Percentiles rank a stretch among this genome's conserved stretches.
These are phyloP conservation scores for Bacidia gigantensis DNA, from an alignment of 495 filamentous ascomycete genomes.

Conservation along the genomic window DNA sequence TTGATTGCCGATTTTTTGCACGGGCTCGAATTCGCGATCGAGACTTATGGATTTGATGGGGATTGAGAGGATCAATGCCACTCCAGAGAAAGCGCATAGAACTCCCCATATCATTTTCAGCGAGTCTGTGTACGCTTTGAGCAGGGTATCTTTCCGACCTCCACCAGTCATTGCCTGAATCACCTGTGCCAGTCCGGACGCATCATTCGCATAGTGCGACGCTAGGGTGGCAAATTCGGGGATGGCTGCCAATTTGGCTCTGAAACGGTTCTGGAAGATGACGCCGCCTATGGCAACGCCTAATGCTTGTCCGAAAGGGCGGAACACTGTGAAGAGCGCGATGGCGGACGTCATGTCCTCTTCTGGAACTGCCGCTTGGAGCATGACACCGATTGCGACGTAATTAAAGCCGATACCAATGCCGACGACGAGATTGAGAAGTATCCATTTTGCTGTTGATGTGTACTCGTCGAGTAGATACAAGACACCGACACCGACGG, in stretches of 20 bases:
- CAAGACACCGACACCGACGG: conserved; percentile 35
- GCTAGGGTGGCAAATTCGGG: conserved; percentile 30
- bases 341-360: conserved; percentile 40
- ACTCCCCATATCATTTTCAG: conserved; percentile 42
- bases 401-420: conserved; percentile 27
- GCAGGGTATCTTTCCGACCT: conserved; percentile 27
- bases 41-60: conserved; percentile 38
- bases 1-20: neutral
- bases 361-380: conserved; percentile 36
- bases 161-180: conserved; percentile 36
- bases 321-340: conserved; percentile 44
- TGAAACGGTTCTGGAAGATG: conserved; percentile 48
- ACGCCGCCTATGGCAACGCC: conserved; percentile 44
- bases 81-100: conserved; percentile 35
- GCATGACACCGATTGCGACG: conserved; percentile 26
- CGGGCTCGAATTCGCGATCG: conserved; percentile 29
- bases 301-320: conserved; percentile 41
- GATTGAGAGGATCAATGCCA: conserved; percentile 34
- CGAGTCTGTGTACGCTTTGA: conserved; percentile 39
- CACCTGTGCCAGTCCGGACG: conserved; percentile 40
- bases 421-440: conserved; percentile 38
- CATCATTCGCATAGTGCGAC: conserved; percentile 36
- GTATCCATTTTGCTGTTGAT: conserved; percentile 33
- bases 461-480: conserved; percentile 34
- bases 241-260: conserved; percentile 28